These are phyloP conservation scores for Schizochytrium sp. DNA, from an alignment of 108 stramenopile genomes.

Conservation along the genomic window DNA sequence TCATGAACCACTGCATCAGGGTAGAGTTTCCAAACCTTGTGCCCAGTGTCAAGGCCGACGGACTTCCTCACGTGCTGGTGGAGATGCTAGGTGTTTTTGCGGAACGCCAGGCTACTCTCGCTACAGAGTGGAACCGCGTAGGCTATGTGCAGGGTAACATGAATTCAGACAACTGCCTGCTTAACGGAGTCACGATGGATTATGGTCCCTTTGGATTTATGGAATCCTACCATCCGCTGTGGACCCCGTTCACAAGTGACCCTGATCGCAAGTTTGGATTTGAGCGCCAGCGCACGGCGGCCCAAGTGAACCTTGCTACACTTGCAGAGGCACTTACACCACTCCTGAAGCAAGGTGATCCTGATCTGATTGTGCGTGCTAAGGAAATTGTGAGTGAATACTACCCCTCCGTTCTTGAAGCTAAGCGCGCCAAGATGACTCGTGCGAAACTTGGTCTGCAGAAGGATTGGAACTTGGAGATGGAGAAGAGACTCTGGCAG, in stretches of 20 bases:
- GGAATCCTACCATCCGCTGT: constrained; percentile 81
- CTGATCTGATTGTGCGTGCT: constrained; percentile 1
- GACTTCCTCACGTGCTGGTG: neutral
- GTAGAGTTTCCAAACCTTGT: constrained; percentile 23
- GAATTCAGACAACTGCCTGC: constrained; percentile 91
- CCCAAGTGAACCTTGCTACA: constrained; percentile 83
- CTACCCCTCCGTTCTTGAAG: constrained; percentile 44
- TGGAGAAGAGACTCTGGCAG: neutral
- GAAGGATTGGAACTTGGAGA: neutral
- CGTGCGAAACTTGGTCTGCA: neutral
- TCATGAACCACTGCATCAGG: constrained; percentile 38
- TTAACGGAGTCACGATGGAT: constrained; percentile 89
- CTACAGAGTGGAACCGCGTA: constrained; percentile 86
- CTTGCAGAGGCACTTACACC: constrained; percentile 82
- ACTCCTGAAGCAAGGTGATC: constrained; percentile 77
- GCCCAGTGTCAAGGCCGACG: constrained; percentile 31
- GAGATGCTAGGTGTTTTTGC: constrained; percentile 31
- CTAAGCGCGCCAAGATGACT: neutral
- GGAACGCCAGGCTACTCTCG: constrained; percentile 69
- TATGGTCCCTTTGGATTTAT: constrained; percentile 95
- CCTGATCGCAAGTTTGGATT: constrained; percentile 87
- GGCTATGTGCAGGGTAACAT: constrained; percentile 96
- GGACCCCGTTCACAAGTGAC: constrained; percentile 85
- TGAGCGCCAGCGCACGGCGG: constrained; percentile 86
- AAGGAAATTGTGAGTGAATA: neutral